phyloP scores from a whole-genome alignment of 1,284 basidiomycete species.

The Neolentinus lepideus region DNA sequence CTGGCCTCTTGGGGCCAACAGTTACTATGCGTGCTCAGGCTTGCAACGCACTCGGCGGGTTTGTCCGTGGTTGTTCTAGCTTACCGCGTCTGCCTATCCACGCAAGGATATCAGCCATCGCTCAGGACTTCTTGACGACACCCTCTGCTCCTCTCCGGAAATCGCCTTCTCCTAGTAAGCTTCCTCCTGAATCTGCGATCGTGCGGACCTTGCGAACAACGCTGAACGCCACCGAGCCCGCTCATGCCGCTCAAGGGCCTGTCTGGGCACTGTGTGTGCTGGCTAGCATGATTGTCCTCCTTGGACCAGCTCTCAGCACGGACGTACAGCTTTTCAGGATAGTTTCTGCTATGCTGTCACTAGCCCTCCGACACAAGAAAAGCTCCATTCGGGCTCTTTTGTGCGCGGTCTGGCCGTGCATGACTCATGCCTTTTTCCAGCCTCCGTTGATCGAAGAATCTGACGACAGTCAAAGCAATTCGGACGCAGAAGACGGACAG shows the following conservation, averaged over 20 bases:
- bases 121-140: slow-evolving; percentile 39
- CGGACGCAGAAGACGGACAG: slow-evolving; percentile 15
- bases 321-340: slow-evolving; percentile 37
- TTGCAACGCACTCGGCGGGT: slow-evolving; percentile 65
- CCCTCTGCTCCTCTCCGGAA: slow-evolving; percentile 10
- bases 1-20: slow-evolving; percentile 56
- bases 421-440: slow-evolving; percentile 60
- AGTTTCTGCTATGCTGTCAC: slow-evolving; percentile 41
- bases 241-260: slow-evolving; percentile 60
- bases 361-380: slow-evolving; percentile 52
- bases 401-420: slow-evolving; percentile 53
- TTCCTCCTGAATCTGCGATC: slow-evolving; percentile 36
- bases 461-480: slow-evolving; percentile 24
- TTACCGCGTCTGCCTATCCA: slow-evolving; percentile 42
- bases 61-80: slow-evolving; percentile 42
- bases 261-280: slow-evolving; percentile 66
- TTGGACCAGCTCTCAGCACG: slow-evolving; percentile 45
- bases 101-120: slow-evolving; percentile 39
- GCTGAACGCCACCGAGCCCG: slow-evolving; percentile 42
- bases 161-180: slow-evolving; percentile 15
- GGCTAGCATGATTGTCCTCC: slow-evolving; percentile 51
- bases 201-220: slow-evolving; percentile 59
- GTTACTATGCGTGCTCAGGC: slow-evolving; percentile 57
- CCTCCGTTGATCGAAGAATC: slow-evolving; percentile 28
- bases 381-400: slow-evolving; percentile 52